Percentiles rank a stretch among this genome's conserved stretches.
Conservation (phyloP, 2,329 filamentous ascomycete genomes). For the Pseudogymnoascus destructans region DNA sequence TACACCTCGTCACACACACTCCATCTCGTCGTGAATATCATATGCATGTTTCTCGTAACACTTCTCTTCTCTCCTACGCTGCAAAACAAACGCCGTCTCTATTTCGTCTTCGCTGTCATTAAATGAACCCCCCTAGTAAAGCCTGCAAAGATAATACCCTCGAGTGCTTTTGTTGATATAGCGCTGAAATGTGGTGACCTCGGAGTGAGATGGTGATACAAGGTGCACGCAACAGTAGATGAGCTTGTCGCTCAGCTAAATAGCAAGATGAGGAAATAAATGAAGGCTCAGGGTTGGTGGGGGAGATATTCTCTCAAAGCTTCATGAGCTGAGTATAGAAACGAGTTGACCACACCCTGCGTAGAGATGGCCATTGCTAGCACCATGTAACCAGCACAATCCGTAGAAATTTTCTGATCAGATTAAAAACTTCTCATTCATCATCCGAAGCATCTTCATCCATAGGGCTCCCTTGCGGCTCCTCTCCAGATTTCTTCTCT, state of each 20-base stretch:
- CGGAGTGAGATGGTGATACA: slow-evolving; percentile 1
- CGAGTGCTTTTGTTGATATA: not conserved
- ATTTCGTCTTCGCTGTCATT: not conserved
- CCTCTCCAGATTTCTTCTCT: not conserved
- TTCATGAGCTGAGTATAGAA: not conserved
- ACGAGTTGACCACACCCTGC: not conserved
- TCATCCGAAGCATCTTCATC: not conserved
- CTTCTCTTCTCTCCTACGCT: not conserved
- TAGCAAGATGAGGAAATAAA: not conserved
- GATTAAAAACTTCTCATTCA: not conserved
- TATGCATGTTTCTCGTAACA: slow-evolving; percentile 5
- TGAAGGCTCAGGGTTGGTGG: not conserved
- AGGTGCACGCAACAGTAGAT: not conserved
- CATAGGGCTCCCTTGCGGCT: not conserved
- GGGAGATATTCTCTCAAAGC: not conserved
- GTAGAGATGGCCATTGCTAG: not conserved
- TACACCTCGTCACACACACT: not conserved
- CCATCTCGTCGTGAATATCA: not conserved
- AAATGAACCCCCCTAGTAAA: not conserved
- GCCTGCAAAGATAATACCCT: not conserved
- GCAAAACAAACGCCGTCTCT: not conserved
- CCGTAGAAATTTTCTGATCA: not conserved
- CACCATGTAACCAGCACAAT: not conserved
- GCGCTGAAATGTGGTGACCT: not conserved
- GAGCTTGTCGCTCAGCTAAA: not conserved